Evolutionary conservation across 2,329 filamentous ascomycete species (phyloP), one percentile per base, ranked within the genome.

Genomic region (Dothiorella sarmentorum): DNA sequence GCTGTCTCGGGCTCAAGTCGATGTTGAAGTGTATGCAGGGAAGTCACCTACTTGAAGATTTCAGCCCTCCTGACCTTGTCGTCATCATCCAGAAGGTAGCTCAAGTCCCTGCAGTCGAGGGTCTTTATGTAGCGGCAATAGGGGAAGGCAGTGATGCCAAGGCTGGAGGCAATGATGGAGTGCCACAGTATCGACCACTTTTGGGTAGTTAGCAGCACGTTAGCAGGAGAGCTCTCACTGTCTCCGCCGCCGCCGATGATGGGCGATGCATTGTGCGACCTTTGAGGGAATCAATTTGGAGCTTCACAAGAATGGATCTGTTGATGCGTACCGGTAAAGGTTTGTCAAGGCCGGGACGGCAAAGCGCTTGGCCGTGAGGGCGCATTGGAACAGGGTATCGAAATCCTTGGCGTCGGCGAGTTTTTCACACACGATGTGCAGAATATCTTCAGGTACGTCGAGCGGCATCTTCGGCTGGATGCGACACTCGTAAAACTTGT

Each of bases 101-200:
- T 72, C 1, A 90, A 76, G 66, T 87, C 83, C 56, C 83, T 77
- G 9, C 90, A 78, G 63, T 87, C 83, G 35, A 91, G 75, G 24
- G 79, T 77, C 58, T 81, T 83, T 58, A 90, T 82, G 70, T 88
- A 89, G 35, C 82, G 78, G 65, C 83, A 88, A 68, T 91, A 91
- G 0, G 87, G 86, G 62, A 85, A 87, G 17, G 83, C 73, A 0
- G 87, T 89, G 62, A 76, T 73, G 22, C 80, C 82, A 42, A 86
- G 72, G 59, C 84, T 84, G 7, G 87, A 90, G 7, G 85, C 74
- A 59, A 88, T 82, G 63, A 90, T 82, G 2, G 85, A 85, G 52
- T 82, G 81, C 88, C 88, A 91, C 49, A 89, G 70, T 6, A 82
- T 78, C 2, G 84, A 82, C 81, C 84, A 86, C 71, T 82, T 82